These are phyloP conservation scores for Penicillium psychrofluorescens DNA, from an alignment of 495 filamentous ascomycete species.

Conservation along the genomic window DNA sequence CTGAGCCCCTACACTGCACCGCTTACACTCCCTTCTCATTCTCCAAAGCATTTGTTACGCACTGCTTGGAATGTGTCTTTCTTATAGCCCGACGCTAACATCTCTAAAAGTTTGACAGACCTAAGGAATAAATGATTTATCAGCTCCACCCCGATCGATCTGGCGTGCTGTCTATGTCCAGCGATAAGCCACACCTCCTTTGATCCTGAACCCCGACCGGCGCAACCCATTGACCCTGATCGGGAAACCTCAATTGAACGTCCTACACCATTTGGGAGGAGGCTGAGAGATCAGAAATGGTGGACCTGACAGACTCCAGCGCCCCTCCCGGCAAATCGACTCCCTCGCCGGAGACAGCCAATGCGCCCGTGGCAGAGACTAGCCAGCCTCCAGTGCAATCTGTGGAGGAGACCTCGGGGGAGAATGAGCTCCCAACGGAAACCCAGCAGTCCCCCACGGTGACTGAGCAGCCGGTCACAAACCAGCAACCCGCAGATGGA, in stretches of 20 bases:
- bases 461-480: not conserved
- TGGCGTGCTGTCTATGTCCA: conserved; percentile 19
- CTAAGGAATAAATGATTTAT: conserved; percentile 25
- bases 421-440: not conserved
- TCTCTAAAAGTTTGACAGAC: conserved; percentile 4
- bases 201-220: conserved; percentile 13
- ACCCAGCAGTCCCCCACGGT: too few relatives aligned
- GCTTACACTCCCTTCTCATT: too few relatives aligned
- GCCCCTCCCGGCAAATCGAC: conserved; percentile 23
- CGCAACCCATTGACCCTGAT: not conserved
- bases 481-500: not conserved
- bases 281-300: conserved; percentile 18
- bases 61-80: not conserved
- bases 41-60: not conserved
- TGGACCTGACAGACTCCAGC: conserved; percentile 26
- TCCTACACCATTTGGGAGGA: too few relatives aligned
- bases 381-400: conserved; percentile 1
- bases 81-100: conserved; percentile 8
- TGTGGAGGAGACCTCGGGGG: conserved; percentile 4
- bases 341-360: conserved; percentile 14
- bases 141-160: conserved; percentile 12
- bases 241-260: too few relatives aligned
- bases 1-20: too few relatives aligned
- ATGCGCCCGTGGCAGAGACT: conserved; percentile 13
- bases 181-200: conserved; percentile 16